These are phyloP conservation scores for Stephania cephalantha DNA, from an alignment of 164 flowering plant genomes.

Conservation along the genomic window DNA sequence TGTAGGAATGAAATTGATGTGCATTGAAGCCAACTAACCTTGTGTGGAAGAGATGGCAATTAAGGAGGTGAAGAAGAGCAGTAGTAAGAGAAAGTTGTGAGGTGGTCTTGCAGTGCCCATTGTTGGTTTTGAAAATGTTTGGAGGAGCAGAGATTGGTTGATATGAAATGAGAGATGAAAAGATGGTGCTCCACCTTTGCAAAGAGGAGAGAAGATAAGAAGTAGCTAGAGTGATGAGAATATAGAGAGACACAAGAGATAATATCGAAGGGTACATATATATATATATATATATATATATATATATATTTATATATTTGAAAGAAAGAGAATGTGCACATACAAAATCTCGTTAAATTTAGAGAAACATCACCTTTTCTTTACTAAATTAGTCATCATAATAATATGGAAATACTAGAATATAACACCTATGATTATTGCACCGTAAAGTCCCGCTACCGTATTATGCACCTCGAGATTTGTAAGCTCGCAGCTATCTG, in stretches of 20 bases:
- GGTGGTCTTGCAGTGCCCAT: slow-evolving; percentile 5
- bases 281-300: too few species aligned
- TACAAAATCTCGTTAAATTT: background rate
- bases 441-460: too few species aligned
- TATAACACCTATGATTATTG: too few species aligned
- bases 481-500: too few species aligned
- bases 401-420: too few species aligned
- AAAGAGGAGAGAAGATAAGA: slow-evolving; percentile 6
- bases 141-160: background rate
- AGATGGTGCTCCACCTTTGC: background rate
- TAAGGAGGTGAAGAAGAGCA: slow-evolving; percentile 4
- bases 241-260: background rate
- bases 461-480: too few species aligned
- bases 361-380: background rate
- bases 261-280: background rate
- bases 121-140: background rate
- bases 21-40: background rate
- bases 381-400: too few species aligned
- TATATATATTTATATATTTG: too few species aligned
- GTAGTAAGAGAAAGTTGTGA: background rate
- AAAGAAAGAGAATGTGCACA: background rate
- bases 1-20: background rate
- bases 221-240: background rate
- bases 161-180: background rate
- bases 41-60: slow-evolving; percentile 1